Percentiles rank a stretch among this genome's conserved stretches.
Conservation (phyloP, 148 eudicot genomes). For the Salicornia ramosissima region DNA sequence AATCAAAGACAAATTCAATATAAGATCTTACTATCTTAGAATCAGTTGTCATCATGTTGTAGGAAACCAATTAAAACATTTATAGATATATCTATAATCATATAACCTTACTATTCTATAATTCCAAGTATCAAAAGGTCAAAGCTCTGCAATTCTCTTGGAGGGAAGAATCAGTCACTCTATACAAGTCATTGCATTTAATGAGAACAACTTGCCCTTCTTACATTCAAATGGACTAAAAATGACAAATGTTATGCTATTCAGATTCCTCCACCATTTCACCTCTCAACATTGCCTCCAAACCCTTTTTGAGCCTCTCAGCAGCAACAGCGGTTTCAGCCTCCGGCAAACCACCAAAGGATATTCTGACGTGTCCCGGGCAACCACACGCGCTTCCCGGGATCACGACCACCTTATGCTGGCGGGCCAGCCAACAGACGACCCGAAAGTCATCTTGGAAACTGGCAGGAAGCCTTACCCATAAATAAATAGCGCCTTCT, state of each 20-base stretch:
- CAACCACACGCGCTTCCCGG: conserved; percentile 87
- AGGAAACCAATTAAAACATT: too few species aligned
- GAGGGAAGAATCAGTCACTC: conserved; percentile 8
- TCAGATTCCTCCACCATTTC: conserved; percentile 51
- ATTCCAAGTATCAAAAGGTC: too few species aligned
- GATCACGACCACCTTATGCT: conserved; percentile 60
- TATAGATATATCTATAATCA: too few species aligned
- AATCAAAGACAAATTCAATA: too few species aligned
- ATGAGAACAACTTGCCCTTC: conserved; percentile 3
- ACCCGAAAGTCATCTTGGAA: conserved; percentile 55
- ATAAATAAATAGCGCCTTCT: conserved; percentile 93
- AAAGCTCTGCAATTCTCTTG: too few species aligned
- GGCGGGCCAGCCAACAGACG: conserved; percentile 73
- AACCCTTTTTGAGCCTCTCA: conserved; percentile 65
- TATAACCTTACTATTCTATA: too few species aligned
- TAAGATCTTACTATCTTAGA: too few species aligned
- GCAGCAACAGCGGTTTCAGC: conserved; percentile 61
- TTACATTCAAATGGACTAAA: conserved; percentile 15
- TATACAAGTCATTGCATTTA: conserved; percentile 11
- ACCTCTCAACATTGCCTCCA: conserved; percentile 65
- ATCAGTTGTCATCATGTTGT: too few species aligned
- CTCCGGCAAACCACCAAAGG: conserved; percentile 77
- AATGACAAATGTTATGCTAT: conserved; percentile 5
- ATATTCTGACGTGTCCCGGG: conserved; percentile 68
- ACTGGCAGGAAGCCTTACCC: conserved; percentile 80